Evolutionary conservation across 148 eudicot species (phyloP), one percentile per base, ranked within the genome.

Genomic region (Limonium bicolor): DNA sequence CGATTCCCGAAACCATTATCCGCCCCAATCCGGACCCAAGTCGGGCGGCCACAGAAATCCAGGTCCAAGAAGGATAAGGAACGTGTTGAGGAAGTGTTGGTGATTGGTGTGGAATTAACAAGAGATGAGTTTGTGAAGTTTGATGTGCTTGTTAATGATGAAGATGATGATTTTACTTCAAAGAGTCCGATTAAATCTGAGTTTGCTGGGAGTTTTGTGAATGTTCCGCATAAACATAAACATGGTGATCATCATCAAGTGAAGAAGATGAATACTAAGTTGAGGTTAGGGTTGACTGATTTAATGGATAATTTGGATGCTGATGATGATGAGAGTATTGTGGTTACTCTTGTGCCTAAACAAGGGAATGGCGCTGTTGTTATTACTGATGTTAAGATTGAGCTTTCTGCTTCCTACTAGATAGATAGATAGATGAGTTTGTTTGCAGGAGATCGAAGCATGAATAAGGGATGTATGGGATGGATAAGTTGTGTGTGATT

Each of bases 171-270:
- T 20, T 57, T 60, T 22, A 41, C 54, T 3, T 34, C 46, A 21
- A 66, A 56, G 20, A 58, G 36, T 10, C 63, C 72, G 17, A 68
- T 71, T 6, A 69, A 61, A 53, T 64, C 62, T 0, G 94, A 83
- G 69, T 87, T 69, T 24, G 94, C 96, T 0, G 96, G 96, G 3
- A 87, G 96, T 22, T 87, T 73, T 30, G 80, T 78, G 63, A 86
- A 77, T 13, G 79, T 87, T 52, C 80, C 94, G 2, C 94, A 79
- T 36, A 77, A 62, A 24, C 68, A 66, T 6, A 70, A 59, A 60
- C 75, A 64, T 42, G 58, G 62, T 36, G 54, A 62, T 37, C 50
- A 64, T 27, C 36, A 46, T 2, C 5, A 25, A 20, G 27, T 43
- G 29, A 73, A 64, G 53, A 66, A 56, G 59, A 61, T 59, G n/a